Percentiles rank a stretch among this genome's conserved stretches.
These are phyloP conservation scores for Cenococcum geophilum DNA, from an alignment of 495 filamentous ascomycete genomes.

Conservation along the genomic window DNA sequence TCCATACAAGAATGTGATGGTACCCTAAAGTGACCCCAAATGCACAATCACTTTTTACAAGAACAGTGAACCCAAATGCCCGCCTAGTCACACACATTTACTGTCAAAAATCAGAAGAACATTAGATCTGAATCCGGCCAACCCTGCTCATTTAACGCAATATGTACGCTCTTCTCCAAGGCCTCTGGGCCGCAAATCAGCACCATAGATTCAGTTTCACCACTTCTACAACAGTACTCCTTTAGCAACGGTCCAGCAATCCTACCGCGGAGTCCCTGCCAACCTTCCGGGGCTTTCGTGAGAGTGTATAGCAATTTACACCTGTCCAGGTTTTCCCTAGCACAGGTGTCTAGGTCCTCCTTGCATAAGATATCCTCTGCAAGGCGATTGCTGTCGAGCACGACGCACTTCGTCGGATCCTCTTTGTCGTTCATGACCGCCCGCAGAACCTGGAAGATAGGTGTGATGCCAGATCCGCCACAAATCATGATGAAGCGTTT, in stretches of 20 bases:
- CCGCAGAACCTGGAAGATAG: slow-evolving; percentile 81
- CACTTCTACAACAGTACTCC: slow-evolving; percentile 49
- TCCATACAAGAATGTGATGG: neutral
- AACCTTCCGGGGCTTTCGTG: slow-evolving; percentile 54
- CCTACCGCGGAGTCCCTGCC: slow-evolving; percentile 66
- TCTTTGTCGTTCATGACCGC: slow-evolving; percentile 59
- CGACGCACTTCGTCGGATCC: slow-evolving; percentile 57
- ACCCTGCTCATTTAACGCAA: slow-evolving; percentile 58
- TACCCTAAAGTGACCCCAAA: neutral
- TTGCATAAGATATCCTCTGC: slow-evolving; percentile 81
- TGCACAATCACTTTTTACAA: neutral
- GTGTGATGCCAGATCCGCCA: slow-evolving; percentile 83
- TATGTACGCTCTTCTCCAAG: slow-evolving; percentile 64
- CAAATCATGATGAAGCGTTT: slow-evolving; percentile 82
- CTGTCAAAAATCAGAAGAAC: slow-evolving; percentile 57
- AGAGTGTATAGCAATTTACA: slow-evolving; percentile 70
- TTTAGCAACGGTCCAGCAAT: slow-evolving; percentile 58
- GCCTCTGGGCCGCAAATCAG: slow-evolving; percentile 78
- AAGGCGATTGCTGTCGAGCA: slow-evolving; percentile 74
- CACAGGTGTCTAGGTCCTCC: slow-evolving; percentile 64
- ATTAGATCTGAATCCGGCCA: slow-evolving; percentile 77
- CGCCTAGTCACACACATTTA: neutral
- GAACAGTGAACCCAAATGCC: neutral
- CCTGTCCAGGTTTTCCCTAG: slow-evolving; percentile 44
- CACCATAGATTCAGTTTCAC: slow-evolving; percentile 52